phyloP scores from a whole-genome alignment of 129 eudicot genomes.

The Tagetes erecta region DNA sequence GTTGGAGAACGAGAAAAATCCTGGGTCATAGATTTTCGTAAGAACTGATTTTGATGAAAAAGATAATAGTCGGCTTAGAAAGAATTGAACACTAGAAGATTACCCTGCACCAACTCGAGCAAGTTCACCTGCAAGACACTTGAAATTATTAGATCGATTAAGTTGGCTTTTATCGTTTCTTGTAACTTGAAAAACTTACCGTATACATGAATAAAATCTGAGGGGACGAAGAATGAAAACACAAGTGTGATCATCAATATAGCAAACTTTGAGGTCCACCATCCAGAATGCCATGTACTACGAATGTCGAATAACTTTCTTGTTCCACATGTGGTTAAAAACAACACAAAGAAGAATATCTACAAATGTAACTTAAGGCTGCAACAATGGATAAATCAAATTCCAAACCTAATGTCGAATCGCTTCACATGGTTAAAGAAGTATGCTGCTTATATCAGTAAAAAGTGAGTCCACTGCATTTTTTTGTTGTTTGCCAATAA shows the following conservation, averaged over 20 bases:
- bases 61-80: neutral
- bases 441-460: neutral
- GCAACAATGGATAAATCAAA: neutral
- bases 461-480: neutral
- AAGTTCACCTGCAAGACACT: constrained; percentile 74
- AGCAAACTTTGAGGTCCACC: constrained; percentile 69
- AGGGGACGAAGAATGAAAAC: constrained; percentile 78
- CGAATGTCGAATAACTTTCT: constrained; percentile 57
- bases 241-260: constrained; percentile 50
- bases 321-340: constrained; percentile 65
- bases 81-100: constrained; percentile 25
- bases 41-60: constrained; percentile 18
- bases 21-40: constrained; percentile 44
- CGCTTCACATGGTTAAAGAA: neutral
- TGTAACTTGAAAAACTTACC: constrained; percentile 45
- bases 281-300: constrained; percentile 79
- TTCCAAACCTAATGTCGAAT: neutral
- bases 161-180: neutral
- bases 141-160: constrained; percentile 3
- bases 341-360: constrained; percentile 86
- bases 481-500: neutral
- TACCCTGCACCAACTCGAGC: constrained; percentile 99
- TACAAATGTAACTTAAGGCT: constrained; percentile 54
- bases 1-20: constrained; percentile 84
- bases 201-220: constrained; percentile 65